Evolutionary conservation across 306 rosid species (phyloP).

Genomic region (Argentina anserina): DNA sequence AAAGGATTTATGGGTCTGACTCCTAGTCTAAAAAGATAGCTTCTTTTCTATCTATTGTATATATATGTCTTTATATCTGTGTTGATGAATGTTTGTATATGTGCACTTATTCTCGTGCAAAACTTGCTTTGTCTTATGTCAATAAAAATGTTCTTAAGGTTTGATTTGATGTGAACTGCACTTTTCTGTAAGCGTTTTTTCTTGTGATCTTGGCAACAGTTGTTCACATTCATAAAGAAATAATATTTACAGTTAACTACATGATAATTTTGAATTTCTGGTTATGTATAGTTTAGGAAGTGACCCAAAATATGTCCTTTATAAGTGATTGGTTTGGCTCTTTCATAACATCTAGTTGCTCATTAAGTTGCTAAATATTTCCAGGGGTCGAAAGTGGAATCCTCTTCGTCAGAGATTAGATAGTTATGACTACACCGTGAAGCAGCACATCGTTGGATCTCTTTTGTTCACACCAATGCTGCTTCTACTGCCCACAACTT

Average conservation of each 20-base stretch:
- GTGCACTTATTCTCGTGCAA: background rate
- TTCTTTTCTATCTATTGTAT: background rate
- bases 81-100: background rate
- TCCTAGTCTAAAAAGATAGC: background rate
- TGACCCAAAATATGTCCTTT: background rate
- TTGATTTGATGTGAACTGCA: background rate
- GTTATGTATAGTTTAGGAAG: background rate
- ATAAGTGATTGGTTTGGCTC: background rate
- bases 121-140: background rate
- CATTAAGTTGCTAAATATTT: conserved; percentile 26
- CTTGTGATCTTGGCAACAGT: background rate
- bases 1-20: background rate
- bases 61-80: background rate
- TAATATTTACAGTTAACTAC: background rate
- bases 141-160: background rate
- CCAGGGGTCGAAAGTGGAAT: conserved; percentile 95
- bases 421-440: conserved; percentile 86
- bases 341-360: conserved; percentile 9
- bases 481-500: conserved; percentile 83
- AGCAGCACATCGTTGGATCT: conserved; percentile 90
- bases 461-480: conserved; percentile 75
- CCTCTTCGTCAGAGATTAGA: conserved; percentile 93
- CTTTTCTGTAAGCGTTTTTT: background rate
- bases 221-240: no score
- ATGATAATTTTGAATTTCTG: background rate